phyloP scores from a whole-genome alignment of 2,329 filamentous ascomycete genomes.

The Ceratocystis colombiana region DNA sequence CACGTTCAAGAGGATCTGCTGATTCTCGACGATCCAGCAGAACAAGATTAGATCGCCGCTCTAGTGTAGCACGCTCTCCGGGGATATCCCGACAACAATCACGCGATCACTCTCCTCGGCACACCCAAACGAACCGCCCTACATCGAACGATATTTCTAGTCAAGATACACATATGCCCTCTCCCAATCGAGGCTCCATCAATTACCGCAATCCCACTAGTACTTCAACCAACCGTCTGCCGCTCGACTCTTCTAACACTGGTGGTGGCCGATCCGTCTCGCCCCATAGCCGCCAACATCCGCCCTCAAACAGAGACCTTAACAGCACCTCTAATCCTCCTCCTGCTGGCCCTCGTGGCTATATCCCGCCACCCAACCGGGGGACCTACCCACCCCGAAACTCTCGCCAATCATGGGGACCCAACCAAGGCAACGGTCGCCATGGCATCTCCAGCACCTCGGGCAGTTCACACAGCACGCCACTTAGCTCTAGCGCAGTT shows the following conservation, averaged over 20 bases:
- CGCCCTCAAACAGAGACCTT: slow-evolving; percentile 29
- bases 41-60: slow-evolving; percentile 36
- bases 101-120: slow-evolving; percentile 35
- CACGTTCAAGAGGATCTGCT: slow-evolving; percentile 42
- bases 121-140: slow-evolving; percentile 17
- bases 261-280: slow-evolving; percentile 26
- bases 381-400: slow-evolving; percentile 36
- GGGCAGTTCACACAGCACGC: slow-evolving; percentile 32
- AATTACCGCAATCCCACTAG: slow-evolving; percentile 34
- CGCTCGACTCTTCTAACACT: slow-evolving; percentile 32
- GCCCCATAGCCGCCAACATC: slow-evolving; percentile 32
- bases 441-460: slow-evolving; percentile 26
- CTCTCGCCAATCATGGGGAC: slow-evolving; percentile 39
- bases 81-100: slow-evolving; percentile 33
- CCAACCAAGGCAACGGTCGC: slow-evolving; percentile 27
- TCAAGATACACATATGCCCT: slow-evolving; percentile 15
- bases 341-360: slow-evolving; percentile 47
- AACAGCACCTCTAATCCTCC: slow-evolving; percentile 39
- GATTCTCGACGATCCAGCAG: slow-evolving; percentile 42
- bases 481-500: slow-evolving; percentile 36
- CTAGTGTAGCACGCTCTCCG: slow-evolving; percentile 6
- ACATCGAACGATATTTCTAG: slow-evolving; percentile 18
- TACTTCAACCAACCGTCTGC: slow-evolving; percentile 29
- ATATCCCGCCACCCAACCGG: slow-evolving; percentile 35
- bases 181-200: slow-evolving; percentile 25